phyloP scores from a whole-genome alignment of 1,284 basidiomycete genomes.

The Lignosus rhinocerotis region DNA sequence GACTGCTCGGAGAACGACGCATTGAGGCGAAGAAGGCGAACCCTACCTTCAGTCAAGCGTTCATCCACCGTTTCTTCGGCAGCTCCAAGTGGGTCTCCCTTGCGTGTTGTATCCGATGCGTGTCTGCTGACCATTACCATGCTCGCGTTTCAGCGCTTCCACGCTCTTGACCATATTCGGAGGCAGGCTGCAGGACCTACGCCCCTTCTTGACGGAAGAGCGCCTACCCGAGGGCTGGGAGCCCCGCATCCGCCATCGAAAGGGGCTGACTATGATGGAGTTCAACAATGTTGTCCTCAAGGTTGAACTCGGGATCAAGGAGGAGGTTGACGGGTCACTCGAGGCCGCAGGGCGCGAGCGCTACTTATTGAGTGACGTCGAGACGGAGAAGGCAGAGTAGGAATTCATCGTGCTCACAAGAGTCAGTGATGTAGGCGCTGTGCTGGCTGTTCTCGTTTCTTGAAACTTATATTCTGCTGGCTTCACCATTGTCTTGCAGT shows the following conservation, averaged over 20 bases:
- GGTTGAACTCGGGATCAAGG: slow-evolving; percentile 50
- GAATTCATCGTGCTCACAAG: too few relatives aligned
- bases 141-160: slow-evolving; percentile 42
- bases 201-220: slow-evolving; percentile 60
- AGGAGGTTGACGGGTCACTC: slow-evolving; percentile 27
- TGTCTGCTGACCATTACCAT: too few relatives aligned
- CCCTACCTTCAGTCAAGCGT: slow-evolving; percentile 49
- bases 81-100: slow-evolving; percentile 58
- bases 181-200: slow-evolving; percentile 56
- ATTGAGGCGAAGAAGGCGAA: slow-evolving; percentile 54
- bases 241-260: slow-evolving; percentile 49
- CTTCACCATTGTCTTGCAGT: too few relatives aligned
- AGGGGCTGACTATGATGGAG: slow-evolving; percentile 57
- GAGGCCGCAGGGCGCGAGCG: slow-evolving; percentile 13
- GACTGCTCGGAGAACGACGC: slow-evolving; percentile 56
- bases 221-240: slow-evolving; percentile 72
- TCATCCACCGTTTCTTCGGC: slow-evolving; percentile 60
- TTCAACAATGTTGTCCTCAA: slow-evolving; percentile 59
- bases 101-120: too few relatives aligned
- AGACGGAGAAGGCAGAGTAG: background rate
- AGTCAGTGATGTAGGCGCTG: too few relatives aligned
- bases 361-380: background rate
- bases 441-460: too few relatives aligned
- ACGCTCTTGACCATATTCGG: slow-evolving; percentile 66
- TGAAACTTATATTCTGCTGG: too few relatives aligned